A percentile compares a stretch with the other conserved stretches of the same genome.
phyloP scores from a whole-genome alignment of 2,329 filamentous ascomycete genomes.

The Biscogniauxia sp. region DNA sequence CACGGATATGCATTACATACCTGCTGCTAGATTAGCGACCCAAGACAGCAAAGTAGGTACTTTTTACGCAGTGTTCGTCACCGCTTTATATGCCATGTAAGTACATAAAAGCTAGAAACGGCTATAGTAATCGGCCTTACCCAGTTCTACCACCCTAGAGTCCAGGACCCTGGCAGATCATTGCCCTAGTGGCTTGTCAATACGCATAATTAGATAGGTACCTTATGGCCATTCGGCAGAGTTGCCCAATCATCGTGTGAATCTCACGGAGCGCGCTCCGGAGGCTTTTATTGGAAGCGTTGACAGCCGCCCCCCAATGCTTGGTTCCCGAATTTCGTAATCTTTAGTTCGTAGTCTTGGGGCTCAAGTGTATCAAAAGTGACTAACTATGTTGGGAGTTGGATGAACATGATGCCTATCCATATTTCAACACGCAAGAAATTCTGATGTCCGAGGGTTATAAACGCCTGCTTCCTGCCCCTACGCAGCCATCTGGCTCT shows the following conservation, averaged over 20 bases:
- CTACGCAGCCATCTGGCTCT: slow-evolving; percentile 7
- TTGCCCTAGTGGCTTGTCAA: not conserved
- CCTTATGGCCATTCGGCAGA: not conserved
- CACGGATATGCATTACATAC: not conserved
- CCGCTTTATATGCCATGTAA: not conserved
- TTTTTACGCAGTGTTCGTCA: not conserved
- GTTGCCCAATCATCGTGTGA: not conserved
- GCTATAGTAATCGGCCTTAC: not conserved
- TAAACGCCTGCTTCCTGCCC: slow-evolving; percentile 21
- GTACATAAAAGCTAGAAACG: not conserved
- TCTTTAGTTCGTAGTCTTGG: not conserved
- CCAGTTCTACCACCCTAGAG: not conserved
- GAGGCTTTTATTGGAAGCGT: not conserved
- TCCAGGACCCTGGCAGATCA: not conserved
- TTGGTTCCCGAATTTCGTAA: not conserved
- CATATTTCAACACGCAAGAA: not conserved
- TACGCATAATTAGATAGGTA: not conserved
- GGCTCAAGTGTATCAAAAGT: not conserved
- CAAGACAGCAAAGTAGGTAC: not conserved
- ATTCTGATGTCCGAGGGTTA: slow-evolving; percentile 19
- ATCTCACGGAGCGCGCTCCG: not conserved
- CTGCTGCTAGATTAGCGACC: not conserved
- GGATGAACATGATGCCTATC: not conserved
- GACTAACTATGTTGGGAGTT: not conserved
- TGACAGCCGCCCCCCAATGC: not conserved